phyloP scores from a whole-genome alignment of 139 green algal genomes.

The Micractinium sp. region DNA sequence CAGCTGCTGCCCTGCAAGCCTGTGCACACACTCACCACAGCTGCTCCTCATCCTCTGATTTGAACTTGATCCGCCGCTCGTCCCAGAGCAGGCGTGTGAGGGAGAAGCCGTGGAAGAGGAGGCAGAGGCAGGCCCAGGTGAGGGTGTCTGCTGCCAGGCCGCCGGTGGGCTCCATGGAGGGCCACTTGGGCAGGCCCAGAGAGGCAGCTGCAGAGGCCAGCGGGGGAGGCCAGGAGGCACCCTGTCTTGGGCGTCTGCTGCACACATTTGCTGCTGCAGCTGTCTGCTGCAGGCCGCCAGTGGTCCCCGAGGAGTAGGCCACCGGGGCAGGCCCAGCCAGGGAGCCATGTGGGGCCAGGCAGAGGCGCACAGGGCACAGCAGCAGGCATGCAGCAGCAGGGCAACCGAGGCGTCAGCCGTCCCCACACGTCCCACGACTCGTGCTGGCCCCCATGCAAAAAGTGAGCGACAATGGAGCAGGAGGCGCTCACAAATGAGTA shows the following conservation, averaged over 20 bases:
- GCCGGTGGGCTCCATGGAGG: neutral
- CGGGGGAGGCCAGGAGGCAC: too few species aligned
- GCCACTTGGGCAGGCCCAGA: too few species aligned
- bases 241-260: too few species aligned
- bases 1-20: neutral
- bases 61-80: conserved; percentile 46
- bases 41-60: conserved; percentile 47
- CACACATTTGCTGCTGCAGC: too few species aligned
- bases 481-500: neutral
- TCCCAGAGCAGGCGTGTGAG: conserved; percentile 41
- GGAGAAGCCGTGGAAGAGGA: conserved; percentile 34
- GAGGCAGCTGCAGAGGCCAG: too few species aligned
- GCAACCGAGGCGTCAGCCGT: neutral
- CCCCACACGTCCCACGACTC: neutral
- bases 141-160: neutral
- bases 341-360: neutral
- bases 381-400: neutral
- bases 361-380: neutral
- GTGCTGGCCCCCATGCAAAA: too few species aligned
- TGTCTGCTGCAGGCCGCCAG: too few species aligned
- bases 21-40: conserved; percentile 15
- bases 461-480: too few species aligned
- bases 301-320: too few species aligned
- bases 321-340: too few species aligned
- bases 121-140: conserved; percentile 20